These are phyloP conservation scores for Pythium graminicola DNA, from an alignment of 352 stramenopile genomes.

Conservation along the genomic window DNA sequence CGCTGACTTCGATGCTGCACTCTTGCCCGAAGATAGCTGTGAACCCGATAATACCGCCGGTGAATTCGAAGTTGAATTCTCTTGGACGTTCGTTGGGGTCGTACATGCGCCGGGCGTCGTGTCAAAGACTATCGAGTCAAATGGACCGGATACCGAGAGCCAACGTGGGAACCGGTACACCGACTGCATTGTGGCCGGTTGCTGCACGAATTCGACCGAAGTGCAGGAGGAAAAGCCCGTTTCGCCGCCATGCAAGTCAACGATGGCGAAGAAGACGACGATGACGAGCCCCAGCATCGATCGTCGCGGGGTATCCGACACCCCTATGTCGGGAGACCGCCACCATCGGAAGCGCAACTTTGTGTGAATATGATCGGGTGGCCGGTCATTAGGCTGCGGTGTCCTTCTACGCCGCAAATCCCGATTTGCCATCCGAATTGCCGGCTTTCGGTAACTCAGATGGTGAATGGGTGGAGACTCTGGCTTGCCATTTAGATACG, in stretches of 20 bases:
- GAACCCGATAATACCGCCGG: not conserved
- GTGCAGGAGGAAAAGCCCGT: not conserved
- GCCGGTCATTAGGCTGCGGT: too few species aligned
- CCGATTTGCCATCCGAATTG: too few species aligned
- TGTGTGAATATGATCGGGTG: too few species aligned
- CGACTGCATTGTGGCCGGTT: not conserved
- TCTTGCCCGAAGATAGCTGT: conserved; percentile 22
- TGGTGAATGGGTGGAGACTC: too few species aligned
- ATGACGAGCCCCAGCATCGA: too few species aligned
- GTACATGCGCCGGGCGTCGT: not conserved
- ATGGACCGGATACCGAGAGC: conserved; percentile 1
- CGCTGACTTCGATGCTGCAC: conserved; percentile 11
- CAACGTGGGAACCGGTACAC: not conserved
- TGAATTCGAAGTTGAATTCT: conserved; percentile 16
- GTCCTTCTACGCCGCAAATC: too few species aligned
- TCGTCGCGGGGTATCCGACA: too few species aligned
- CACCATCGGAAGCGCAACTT: too few species aligned
- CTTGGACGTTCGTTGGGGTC: conserved; percentile 4
- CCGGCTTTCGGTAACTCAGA: too few species aligned
- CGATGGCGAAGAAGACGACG: conserved; percentile 1
- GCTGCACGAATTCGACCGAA: conserved; percentile 6
- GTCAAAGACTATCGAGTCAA: conserved; percentile 6
- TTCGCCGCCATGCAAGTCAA: conserved; percentile 6
- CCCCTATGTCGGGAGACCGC: too few species aligned
- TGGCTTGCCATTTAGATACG: too few species aligned